Conservation (phyloP, 345 rosid species). For the Rhizophora apiculata region DNA sequence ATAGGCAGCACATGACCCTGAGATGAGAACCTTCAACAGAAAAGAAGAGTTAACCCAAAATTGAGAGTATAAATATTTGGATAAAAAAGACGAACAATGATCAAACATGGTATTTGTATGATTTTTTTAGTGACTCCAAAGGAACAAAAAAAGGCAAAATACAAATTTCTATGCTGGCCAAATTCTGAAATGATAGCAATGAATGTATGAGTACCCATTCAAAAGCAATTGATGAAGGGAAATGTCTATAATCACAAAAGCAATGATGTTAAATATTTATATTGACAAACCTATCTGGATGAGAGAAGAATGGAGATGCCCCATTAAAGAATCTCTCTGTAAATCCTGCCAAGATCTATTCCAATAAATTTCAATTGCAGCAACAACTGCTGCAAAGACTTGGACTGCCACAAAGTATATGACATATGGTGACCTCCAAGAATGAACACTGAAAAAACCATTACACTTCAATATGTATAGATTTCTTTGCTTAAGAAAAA, state of each 20-base stretch:
- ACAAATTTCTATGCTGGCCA: too few relatives aligned
- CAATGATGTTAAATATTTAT: neutral
- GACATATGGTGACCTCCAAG: constrained; percentile 31
- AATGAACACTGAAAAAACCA: constrained; percentile 36
- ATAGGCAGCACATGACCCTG: constrained; percentile 42
- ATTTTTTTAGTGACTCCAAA: too few relatives aligned
- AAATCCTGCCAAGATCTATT: constrained; percentile 22
- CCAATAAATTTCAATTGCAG: constrained; percentile 28
- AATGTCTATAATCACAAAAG: neutral
- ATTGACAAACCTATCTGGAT: constrained; percentile 37
- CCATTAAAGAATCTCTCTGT: constrained; percentile 21
- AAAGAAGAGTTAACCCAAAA: constrained; percentile 18
- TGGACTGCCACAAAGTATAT: constrained; percentile 35
- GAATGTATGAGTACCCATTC: too few relatives aligned
- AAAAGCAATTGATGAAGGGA: too few relatives aligned
- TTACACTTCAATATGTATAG: neutral
- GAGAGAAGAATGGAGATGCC: constrained; percentile 27
- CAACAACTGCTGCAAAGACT: constrained; percentile 29
- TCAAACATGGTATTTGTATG: too few relatives aligned
- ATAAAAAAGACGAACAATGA: neutral
- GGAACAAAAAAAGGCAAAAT: too few relatives aligned
- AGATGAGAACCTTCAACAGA: constrained; percentile 48
- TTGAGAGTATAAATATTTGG: constrained; percentile 4
- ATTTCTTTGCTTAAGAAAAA: neutral
- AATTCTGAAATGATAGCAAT: too few relatives aligned